Evolutionary conservation across 352 stramenopile species (phyloP).

Genomic region (Elongisporangium prolatum): DNA sequence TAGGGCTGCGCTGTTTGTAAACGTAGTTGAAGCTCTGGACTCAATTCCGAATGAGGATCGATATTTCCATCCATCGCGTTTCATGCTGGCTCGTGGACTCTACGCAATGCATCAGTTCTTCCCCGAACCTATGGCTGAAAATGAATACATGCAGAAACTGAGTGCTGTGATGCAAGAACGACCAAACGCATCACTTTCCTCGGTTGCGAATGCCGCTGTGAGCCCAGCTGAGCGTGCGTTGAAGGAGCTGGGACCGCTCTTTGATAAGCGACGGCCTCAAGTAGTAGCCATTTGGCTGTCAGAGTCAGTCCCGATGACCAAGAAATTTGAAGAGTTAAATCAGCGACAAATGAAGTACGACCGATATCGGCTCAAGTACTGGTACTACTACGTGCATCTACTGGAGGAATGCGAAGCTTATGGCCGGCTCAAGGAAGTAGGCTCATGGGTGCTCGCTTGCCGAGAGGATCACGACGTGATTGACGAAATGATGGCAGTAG

Average conservation of each 20-base stretch:
- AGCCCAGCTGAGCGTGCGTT: constrained; percentile 36
- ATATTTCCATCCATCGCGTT: constrained; percentile 76
- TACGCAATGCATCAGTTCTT: constrained; percentile 40
- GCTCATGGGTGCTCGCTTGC: constrained; percentile 63
- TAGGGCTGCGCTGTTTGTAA: constrained; percentile 43
- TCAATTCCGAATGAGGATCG: constrained; percentile 73
- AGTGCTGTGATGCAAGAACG: background rate
- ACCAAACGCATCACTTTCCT: background rate
- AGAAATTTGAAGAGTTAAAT: constrained; percentile 81
- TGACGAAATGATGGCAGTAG: constrained; percentile 60
- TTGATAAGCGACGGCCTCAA: constrained; percentile 61
- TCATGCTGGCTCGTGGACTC: constrained; percentile 48
- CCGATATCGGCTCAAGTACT: constrained; percentile 74
- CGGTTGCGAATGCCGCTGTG: constrained; percentile 4
- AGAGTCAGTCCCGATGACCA: constrained; percentile 57
- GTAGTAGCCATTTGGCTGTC: constrained; percentile 73
- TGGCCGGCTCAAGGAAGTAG: constrained; percentile 59
- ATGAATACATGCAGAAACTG: background rate
- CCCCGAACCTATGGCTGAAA: background rate
- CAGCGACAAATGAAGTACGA: constrained; percentile 83
- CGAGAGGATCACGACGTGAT: constrained; percentile 84
- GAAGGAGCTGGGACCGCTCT: constrained; percentile 52
- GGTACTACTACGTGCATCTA: constrained; percentile 51
- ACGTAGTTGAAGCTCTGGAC: constrained; percentile 69
- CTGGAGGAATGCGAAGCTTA: constrained; percentile 52